Percentiles rank a stretch among this genome's conserved stretches.
phyloP scores from a whole-genome alignment of 2,329 filamentous ascomycete genomes.

The Exophiala sideris region DNA sequence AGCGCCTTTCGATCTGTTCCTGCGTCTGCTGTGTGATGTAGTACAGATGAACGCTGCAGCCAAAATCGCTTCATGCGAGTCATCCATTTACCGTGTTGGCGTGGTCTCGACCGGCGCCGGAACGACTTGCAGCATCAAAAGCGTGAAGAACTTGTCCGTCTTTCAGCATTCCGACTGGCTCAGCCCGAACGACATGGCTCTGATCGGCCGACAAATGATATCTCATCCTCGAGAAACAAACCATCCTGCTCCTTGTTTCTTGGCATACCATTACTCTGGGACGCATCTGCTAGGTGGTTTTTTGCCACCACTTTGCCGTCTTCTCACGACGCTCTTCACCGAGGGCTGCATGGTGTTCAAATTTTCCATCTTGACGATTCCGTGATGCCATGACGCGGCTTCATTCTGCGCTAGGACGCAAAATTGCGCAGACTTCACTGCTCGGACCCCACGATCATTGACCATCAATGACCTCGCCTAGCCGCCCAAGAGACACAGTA shows the following conservation, averaged over 20 bases:
- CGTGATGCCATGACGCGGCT: neutral
- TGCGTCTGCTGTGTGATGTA: constrained; percentile 19
- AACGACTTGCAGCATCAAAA: constrained; percentile 7
- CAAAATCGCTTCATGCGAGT: constrained; percentile 15
- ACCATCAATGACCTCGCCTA: too few species aligned
- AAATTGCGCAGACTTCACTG: neutral
- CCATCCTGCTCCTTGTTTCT: neutral
- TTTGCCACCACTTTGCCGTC: neutral
- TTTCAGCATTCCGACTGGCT: constrained; percentile 10
- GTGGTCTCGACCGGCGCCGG: constrained; percentile 2
- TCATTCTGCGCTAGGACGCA: neutral
- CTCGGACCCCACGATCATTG: neutral
- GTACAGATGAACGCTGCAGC: constrained; percentile 16
- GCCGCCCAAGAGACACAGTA: too few species aligned
- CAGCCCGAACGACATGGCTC: constrained; percentile 6
- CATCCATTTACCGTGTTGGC: constrained; percentile 9
- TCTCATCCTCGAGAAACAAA: neutral
- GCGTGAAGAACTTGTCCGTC: neutral
- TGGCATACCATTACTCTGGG: neutral
- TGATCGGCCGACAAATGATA: constrained; percentile 13
- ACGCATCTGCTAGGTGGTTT: neutral
- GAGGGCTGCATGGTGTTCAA: neutral
- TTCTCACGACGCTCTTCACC: neutral
- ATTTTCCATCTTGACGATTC: neutral
- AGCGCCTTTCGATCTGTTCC: constrained; percentile 5